phyloP scores from a whole-genome alignment of 2,329 filamentous ascomycete species.

The Didymellaceae sp. region DNA sequence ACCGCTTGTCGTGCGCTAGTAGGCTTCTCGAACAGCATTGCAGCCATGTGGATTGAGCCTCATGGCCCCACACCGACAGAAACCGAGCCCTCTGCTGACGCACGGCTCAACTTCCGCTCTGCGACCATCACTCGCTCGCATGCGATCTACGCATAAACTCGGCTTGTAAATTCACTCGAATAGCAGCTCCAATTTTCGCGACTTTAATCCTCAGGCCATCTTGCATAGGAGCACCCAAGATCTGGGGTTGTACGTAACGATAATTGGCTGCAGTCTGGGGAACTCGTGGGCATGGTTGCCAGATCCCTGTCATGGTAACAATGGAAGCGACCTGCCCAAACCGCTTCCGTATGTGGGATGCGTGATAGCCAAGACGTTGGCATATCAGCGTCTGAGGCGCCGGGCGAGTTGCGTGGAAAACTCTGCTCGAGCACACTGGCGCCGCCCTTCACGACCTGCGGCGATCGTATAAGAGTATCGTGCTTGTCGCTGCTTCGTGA shows the following conservation, averaged over 20 bases:
- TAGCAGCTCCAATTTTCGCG: constrained; percentile 1
- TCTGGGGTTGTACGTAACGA: constrained; percentile 27
- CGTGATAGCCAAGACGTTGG: constrained; percentile 17
- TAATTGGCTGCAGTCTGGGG: constrained; percentile 28
- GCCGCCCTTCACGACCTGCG: neutral
- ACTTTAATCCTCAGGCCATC: neutral
- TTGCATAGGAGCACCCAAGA: constrained; percentile 6
- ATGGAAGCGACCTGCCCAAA: constrained; percentile 13
- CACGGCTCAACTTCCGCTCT: constrained; percentile 1
- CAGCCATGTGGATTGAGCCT: constrained; percentile 16
- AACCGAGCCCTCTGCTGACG: constrained; percentile 6
- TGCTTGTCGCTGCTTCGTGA: constrained; percentile 5
- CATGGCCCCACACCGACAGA: constrained; percentile 1
- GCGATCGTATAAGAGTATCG: constrained; percentile 12
- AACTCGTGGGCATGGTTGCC: neutral
- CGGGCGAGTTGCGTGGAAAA: constrained; percentile 12
- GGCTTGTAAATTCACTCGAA: constrained; percentile 1
- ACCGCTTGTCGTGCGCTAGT: constrained; percentile 3
- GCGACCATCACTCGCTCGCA: neutral
- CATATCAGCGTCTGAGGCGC: constrained; percentile 16
- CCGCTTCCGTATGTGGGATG: constrained; percentile 13
- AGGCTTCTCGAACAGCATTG: constrained; percentile 11
- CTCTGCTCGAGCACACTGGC: constrained; percentile 7
- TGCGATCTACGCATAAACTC: constrained; percentile 8
- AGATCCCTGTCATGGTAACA: constrained; percentile 8